Conservation (phyloP, 1,139 yeast genomes). For the Casaregolazyma suthepensis region DNA sequence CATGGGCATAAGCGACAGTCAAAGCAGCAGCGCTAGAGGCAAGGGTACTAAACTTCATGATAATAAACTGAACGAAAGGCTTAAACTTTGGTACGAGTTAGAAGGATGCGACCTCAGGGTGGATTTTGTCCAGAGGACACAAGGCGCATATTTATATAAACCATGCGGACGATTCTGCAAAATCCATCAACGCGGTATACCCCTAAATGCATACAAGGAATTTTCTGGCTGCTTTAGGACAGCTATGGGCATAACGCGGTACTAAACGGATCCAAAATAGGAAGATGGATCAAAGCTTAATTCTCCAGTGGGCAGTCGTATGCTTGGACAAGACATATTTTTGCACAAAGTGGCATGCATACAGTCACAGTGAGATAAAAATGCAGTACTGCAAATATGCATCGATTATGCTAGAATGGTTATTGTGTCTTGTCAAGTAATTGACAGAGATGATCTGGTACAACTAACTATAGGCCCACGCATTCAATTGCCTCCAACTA, state of each 20-base stretch:
- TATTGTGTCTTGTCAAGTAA: not conserved
- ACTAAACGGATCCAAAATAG: not conserved
- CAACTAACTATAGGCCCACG: too few species aligned
- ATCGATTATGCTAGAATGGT: not conserved
- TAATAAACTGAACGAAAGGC: not conserved
- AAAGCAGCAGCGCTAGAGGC: conserved; percentile 7
- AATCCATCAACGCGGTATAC: not conserved
- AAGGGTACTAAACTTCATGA: conserved; percentile 6
- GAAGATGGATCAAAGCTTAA: not conserved
- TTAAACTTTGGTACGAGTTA: not conserved
- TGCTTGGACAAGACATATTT: not conserved
- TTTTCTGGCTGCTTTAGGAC: not conserved
- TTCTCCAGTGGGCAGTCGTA: not conserved
- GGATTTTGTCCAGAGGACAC: not conserved
- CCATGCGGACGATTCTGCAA: not conserved
- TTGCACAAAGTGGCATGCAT: not conserved
- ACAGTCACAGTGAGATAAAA: not conserved
- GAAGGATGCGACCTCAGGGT: not conserved
- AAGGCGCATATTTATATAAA: not conserved
- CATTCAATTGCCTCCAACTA: too few species aligned
- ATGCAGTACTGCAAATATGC: not conserved
- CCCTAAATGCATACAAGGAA: not conserved
- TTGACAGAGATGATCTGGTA: not conserved
- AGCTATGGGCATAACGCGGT: not conserved
- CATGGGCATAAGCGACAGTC: conserved; percentile 28